Base-by-base conservation (phyloP, 2,329 filamentous ascomycete species). In the Septoria linicola region DNA sequence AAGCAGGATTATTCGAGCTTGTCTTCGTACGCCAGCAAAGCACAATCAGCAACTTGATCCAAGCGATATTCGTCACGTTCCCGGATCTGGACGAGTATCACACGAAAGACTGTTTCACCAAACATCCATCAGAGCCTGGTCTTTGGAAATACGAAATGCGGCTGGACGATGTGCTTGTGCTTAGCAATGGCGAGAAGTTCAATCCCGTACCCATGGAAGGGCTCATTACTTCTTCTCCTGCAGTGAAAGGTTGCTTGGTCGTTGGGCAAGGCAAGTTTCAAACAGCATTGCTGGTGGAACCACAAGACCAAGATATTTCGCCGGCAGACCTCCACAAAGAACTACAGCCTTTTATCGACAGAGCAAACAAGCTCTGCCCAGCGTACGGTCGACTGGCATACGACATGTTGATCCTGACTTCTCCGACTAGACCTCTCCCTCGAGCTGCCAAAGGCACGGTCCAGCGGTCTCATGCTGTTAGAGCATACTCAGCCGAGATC, bases 181-280 rank as follows among this genome's bases (percentile, higher is more conserved):
- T 76, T 11, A 69, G 65, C 23, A 75, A 72, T 51, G 73, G 73
- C 1, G 68, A 73, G 40, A 77, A 77, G 52, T 66, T 75, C 30
- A 80, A 80, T 53, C 74, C 75, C 0, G 62, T 74, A 2, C 69
- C 66, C 2, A 73, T 48, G 30, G 56, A 57, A 44, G 40, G 49
- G 8, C n/a, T 36, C 10, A 42, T 55, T 3, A 52, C 35, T 6
- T 73, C 77, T 37, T 69, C 68, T 13, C 68, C 72, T 35, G 65
- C 60, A 2, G 76, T 80, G 56, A 73, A 80, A 57, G 67, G 77
- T 0, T 73, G 70, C 0, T 58, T 80, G 2, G 65, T 80, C 3
- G 53, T 80, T 27, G 79, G 58, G 11, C 48, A 50, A 16, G 54
- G 43, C 11, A 46, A 49, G 19, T 25, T 23, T 32, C 53, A 48